Percentiles rank a stretch among this genome's conserved stretches.
These are phyloP conservation scores for Sporothrix brunneoviolacea DNA, from an alignment of 2,329 filamentous ascomycete genomes.

Conservation along the genomic window DNA sequence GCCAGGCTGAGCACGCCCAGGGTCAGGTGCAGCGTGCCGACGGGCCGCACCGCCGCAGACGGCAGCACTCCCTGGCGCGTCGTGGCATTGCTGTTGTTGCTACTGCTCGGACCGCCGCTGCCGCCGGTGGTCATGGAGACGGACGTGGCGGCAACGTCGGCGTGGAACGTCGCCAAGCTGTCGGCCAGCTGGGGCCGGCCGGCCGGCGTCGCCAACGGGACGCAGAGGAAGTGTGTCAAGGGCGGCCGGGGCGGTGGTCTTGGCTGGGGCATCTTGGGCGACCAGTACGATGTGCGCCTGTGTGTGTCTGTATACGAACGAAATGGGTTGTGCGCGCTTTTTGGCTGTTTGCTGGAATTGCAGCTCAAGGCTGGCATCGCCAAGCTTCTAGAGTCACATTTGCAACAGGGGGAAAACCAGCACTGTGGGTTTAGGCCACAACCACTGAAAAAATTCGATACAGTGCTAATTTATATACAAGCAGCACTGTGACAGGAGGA, in stretches of 20 bases:
- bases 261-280: conserved; percentile 1
- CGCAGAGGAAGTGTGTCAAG: conserved; percentile 66
- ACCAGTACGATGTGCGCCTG: no score
- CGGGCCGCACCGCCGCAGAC: conserved; percentile 61
- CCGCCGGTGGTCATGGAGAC: conserved; percentile 22
- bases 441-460: neutral
- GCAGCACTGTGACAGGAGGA: neutral
- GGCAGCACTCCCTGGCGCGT: conserved; percentile 41
- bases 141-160: conserved; percentile 43
- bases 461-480: neutral
- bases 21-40: conserved; percentile 78
- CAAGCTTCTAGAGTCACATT: no score
- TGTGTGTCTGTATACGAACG: no score
- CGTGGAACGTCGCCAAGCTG: conserved; percentile 54
- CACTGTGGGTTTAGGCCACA: no score
- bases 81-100: conserved; percentile 21
- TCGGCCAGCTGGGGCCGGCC: conserved; percentile 60
- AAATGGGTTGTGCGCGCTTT: no score
- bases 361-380: no score
- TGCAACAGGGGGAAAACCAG: no score
- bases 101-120: conserved; percentile 20
- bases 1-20: conserved; percentile 78
- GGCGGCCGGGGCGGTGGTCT: conserved; percentile 10
- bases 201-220: conserved; percentile 58
- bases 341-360: neutral